phyloP scores from a whole-genome alignment of 2,329 filamentous ascomycete species.

The Alternaria incomplexa region DNA sequence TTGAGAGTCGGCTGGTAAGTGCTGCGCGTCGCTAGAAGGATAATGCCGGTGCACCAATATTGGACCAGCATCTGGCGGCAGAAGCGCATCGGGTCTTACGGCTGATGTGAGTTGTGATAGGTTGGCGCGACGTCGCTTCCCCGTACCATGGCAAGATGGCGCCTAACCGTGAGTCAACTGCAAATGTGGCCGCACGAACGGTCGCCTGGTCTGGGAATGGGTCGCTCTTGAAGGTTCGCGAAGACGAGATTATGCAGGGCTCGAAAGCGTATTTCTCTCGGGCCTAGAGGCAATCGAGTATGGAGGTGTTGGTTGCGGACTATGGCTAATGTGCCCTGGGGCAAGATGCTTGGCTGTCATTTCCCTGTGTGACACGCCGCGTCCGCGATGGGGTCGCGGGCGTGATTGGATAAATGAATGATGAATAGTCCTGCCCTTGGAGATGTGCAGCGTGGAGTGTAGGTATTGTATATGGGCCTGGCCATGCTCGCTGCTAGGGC shows the following conservation, averaged over 20 bases:
- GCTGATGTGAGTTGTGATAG: constrained; percentile 31
- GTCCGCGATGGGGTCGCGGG: constrained; percentile 2
- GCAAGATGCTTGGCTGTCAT: constrained; percentile 12
- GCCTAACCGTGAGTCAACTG: constrained; percentile 26
- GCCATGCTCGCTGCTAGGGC: constrained; percentile 30
- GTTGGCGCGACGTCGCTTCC: constrained; percentile 23
- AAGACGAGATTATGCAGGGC: constrained; percentile 15
- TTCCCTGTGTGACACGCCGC: constrained; percentile 16
- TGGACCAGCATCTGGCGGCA: constrained; percentile 31
- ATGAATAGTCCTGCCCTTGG: constrained; percentile 17
- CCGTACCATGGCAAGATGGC: constrained; percentile 27
- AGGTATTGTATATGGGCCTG: constrained; percentile 26
- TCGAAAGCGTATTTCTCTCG: constrained; percentile 1
- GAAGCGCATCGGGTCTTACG: constrained; percentile 26
- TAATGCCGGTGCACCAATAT: constrained; percentile 16
- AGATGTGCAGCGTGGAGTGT: constrained; percentile 22
- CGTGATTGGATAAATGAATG: constrained; percentile 17
- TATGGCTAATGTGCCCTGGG: constrained; percentile 6
- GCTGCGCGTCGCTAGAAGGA: constrained; percentile 18
- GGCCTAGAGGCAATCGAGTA: not conserved
- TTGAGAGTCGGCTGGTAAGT: constrained; percentile 20
- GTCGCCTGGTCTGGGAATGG: constrained; percentile 19
- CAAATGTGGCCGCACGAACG: constrained; percentile 32
- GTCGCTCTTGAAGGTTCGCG: constrained; percentile 11
- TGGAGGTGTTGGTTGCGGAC: not conserved